Base-by-base conservation (phyloP, 2,329 filamentous ascomycete species). In the Aspergillus brunneoviolaceus region DNA sequence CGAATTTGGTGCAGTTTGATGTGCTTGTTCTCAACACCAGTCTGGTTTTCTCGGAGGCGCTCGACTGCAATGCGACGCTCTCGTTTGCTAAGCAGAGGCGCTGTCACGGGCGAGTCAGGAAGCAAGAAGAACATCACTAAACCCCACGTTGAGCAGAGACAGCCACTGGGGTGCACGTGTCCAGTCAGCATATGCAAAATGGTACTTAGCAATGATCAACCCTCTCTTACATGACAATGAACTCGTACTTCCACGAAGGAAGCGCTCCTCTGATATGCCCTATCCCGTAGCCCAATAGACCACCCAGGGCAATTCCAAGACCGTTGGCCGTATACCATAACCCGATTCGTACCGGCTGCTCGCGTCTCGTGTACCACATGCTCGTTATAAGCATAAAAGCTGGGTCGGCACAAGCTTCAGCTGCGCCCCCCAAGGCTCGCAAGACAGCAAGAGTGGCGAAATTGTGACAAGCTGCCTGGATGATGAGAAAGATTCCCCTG, bases 191-290 rank as follows among this genome's bases (percentile, higher is more conserved):
- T 42, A 42, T 42, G 16, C 19, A 63, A 57, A 6, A 39, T 10
- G 7, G 16, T 6, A 47, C 21, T 27, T 7, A n/a, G 4, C 2
- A n/a, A 1, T 19, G 19, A 6, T 14, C 4, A 21, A 1, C 4
- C 3, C 4, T 4, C 27, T 27, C 69, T 51, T 69, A 78, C 76
- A 86, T 86, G n/a, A 90, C 82, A 16, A 90, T 73, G 68, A 90
- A 90, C 57, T 89, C 86, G 63, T 87, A 89, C 67, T 84, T 85
- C 87, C 87, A 90, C 0, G 82, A 83, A 0, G 82, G 78, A 21
- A 89, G 77, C 1, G 79, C 75, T 14, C 83, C 85, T 45, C 79
- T 77, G 64, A 86, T 85, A 63, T 86, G 79, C 1, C 86, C 86
- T 50, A 88, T 87, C 0, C 81, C 85, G 58, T 85, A 88, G 0